These are phyloP conservation scores for Penicillium hordei DNA, from an alignment of 2,329 filamentous ascomycete species.

Conservation along the genomic window DNA sequence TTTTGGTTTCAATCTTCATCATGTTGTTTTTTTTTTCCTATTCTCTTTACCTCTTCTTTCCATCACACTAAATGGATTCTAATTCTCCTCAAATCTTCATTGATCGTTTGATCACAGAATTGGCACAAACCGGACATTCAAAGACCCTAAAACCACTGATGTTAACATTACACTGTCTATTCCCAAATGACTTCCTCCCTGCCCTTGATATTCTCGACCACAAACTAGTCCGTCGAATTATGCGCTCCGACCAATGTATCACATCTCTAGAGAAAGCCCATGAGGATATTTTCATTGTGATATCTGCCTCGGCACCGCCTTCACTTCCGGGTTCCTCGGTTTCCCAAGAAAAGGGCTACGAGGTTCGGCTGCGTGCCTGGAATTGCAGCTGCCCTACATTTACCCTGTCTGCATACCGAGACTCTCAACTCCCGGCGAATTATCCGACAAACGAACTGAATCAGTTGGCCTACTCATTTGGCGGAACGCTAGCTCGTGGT, in stretches of 20 bases:
- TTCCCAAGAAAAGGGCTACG: conserved; percentile 53
- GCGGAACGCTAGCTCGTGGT: conserved; percentile 34
- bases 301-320: conserved; percentile 53
- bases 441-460: conserved; percentile 2
- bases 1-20: neutral
- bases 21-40: no score
- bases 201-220: conserved; percentile 87
- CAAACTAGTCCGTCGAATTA: conserved; percentile 62
- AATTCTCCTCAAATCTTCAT: conserved; percentile 18
- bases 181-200: conserved; percentile 76
- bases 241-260: conserved; percentile 8
- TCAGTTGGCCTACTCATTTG: conserved; percentile 34
- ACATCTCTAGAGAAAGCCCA: neutral
- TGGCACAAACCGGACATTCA: conserved; percentile 24
- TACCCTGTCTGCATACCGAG: conserved; percentile 67
- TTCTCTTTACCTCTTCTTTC: neutral
- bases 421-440: conserved; percentile 22
- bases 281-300: conserved; percentile 60
- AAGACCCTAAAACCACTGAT: conserved; percentile 56
- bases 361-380: conserved; percentile 75
- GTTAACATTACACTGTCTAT: conserved; percentile 80
- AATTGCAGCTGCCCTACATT: conserved; percentile 89
- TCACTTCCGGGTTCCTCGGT: conserved; percentile 17
- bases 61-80: conserved; percentile 7
- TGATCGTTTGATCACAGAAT: conserved; percentile 25